These are phyloP conservation scores for Ambrosiella xylebori DNA, from an alignment of 2,329 filamentous ascomycete species.

Conservation along the genomic window DNA sequence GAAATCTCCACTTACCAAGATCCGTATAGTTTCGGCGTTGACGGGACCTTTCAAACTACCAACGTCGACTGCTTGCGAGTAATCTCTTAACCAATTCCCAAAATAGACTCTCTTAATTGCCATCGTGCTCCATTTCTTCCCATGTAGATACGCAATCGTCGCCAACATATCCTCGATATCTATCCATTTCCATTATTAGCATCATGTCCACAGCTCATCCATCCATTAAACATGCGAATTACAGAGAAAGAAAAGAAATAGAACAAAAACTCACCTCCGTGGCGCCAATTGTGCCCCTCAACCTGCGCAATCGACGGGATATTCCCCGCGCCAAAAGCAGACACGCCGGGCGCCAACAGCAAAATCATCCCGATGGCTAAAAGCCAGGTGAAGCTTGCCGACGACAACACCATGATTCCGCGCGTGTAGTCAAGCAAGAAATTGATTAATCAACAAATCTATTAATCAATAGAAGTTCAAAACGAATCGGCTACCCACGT, in stretches of 20 bases:
- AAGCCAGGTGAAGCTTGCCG: constrained; percentile 33
- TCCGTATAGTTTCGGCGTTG: constrained; percentile 59
- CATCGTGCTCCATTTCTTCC: constrained; percentile 72
- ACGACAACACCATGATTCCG: constrained; percentile 28
- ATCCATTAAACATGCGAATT: not conserved
- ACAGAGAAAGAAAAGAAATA: too few species aligned
- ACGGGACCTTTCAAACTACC: constrained; percentile 57
- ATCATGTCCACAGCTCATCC: not conserved
- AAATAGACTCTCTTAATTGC: constrained; percentile 67
- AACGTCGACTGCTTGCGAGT: constrained; percentile 69
- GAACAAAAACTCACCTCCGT: constrained; percentile 33
- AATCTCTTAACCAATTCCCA: constrained; percentile 75
- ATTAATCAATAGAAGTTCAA: not conserved
- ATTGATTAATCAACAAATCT: not conserved
- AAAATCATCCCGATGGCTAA: constrained; percentile 36
- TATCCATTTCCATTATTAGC: constrained; percentile 15
- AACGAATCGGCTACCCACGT: too few species aligned
- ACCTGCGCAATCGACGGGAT: constrained; percentile 48
- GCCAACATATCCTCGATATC: constrained; percentile 73
- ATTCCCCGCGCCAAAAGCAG: constrained; percentile 53
- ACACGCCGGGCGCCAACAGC: constrained; percentile 37
- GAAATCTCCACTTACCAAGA: constrained; percentile 33
- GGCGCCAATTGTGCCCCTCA: constrained; percentile 52
- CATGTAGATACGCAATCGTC: constrained; percentile 56
- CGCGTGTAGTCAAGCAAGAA: too few species aligned